phyloP scores from a whole-genome alignment of 768 basidiomycete species.

The Asterophora parasitica region DNA sequence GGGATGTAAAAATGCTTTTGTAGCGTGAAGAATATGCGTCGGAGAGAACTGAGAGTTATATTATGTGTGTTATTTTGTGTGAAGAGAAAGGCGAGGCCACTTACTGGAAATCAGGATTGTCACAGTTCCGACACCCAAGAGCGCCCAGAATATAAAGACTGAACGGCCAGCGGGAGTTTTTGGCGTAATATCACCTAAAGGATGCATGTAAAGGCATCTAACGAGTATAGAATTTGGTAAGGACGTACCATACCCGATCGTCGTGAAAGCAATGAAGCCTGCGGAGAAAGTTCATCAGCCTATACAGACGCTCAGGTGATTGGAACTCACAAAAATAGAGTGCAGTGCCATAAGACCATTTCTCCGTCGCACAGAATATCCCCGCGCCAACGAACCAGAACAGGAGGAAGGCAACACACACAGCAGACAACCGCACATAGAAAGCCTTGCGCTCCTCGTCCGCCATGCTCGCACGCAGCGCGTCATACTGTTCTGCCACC shows the following conservation, averaged over 20 bases:
- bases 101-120: slow-evolving; percentile 69
- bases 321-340: slow-evolving; percentile 67
- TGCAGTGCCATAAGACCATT: slow-evolving; percentile 58
- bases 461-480: slow-evolving; percentile 25
- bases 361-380: slow-evolving; percentile 66
- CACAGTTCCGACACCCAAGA: slow-evolving; percentile 72
- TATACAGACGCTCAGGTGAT: neutral
- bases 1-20: slow-evolving; percentile 47
- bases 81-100: slow-evolving; percentile 14
- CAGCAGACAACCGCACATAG: slow-evolving; percentile 48
- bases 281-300: neutral
- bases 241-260: slow-evolving; percentile 58
- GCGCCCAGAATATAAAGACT: slow-evolving; percentile 75
- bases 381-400: slow-evolving; percentile 79
- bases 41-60: slow-evolving; percentile 42
- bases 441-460: slow-evolving; percentile 54
- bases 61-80: neutral
- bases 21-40: slow-evolving; percentile 68
- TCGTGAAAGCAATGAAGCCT: slow-evolving; percentile 73
- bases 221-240: neutral
- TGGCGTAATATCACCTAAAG: slow-evolving; percentile 55
- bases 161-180: slow-evolving; percentile 64
- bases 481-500: slow-evolving; percentile 27
- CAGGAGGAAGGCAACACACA: slow-evolving; percentile 57
- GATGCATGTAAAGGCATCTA: neutral